phyloP scores from a whole-genome alignment of 441 rosid genomes.

The Populus hybrid region DNA sequence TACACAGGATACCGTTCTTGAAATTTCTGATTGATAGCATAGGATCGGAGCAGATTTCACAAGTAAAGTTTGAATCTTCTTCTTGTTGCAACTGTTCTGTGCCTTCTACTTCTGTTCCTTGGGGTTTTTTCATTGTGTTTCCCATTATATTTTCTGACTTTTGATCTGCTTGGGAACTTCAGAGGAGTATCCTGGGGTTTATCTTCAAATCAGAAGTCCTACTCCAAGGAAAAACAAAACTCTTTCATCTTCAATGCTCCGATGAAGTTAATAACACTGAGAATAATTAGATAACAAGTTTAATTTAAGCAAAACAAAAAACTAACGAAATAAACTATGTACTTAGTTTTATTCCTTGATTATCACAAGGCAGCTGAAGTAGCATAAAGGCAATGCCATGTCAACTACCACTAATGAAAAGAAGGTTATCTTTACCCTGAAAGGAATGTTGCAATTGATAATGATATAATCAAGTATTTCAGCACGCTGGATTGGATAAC shows the following conservation, averaged over 20 bases:
- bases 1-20: constrained; percentile 17
- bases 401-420: neutral
- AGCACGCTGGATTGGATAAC: neutral
- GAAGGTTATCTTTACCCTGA: neutral
- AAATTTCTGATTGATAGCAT: constrained; percentile 15
- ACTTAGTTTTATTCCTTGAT: neutral
- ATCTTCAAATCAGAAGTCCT: neutral
- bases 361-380: neutral
- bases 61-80: constrained; percentile 19
- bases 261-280: neutral
- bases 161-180: neutral
- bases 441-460: neutral
- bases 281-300: neutral
- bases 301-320: neutral
- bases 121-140: constrained; percentile 1
- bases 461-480: neutral
- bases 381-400: neutral
- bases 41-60: constrained; percentile 33
- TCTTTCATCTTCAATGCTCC: neutral
- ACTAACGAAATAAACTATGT: neutral
- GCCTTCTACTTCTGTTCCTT: neutral
- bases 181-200: neutral
- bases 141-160: constrained; percentile 10
- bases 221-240: neutral
- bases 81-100: neutral